A percentile compares a stretch with the other conserved stretches of the same genome.
Evolutionary conservation across 1,284 basidiomycete species (phyloP).

Genomic region (Rhodofomes roseus): DNA sequence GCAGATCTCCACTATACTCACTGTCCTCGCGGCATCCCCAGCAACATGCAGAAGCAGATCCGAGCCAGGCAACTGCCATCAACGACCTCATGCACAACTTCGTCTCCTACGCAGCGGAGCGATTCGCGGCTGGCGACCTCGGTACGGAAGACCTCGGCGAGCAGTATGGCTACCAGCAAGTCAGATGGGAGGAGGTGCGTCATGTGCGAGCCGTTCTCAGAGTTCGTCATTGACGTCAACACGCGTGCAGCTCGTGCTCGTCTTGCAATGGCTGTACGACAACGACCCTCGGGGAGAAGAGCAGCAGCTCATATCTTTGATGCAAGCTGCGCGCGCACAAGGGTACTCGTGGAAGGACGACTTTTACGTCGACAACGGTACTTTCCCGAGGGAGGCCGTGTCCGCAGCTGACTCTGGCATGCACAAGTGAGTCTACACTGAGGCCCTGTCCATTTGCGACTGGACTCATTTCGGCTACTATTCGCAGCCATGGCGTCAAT

Average conservation of each 20-base stretch:
- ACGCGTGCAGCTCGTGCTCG: neutral
- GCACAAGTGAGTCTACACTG: slow-evolving; percentile 1
- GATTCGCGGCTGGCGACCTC: slow-evolving; percentile 4
- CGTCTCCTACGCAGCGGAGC: slow-evolving; percentile 1
- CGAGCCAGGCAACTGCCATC: neutral
- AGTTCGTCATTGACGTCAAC: too few species aligned
- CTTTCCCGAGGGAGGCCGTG: slow-evolving; percentile 4
- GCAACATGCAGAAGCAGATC: slow-evolving; percentile 7
- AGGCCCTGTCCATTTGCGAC: neutral
- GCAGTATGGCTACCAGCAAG: slow-evolving; percentile 8
- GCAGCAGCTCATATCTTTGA: slow-evolving; percentile 1
- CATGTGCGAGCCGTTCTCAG: neutral
- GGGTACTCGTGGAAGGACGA: slow-evolving; percentile 8
- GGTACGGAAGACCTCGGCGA: neutral
- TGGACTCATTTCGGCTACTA: neutral
- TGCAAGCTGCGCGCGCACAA: slow-evolving; percentile 3
- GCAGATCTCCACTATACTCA: neutral
- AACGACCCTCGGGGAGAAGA: slow-evolving; percentile 5
- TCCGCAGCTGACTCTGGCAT: neutral
- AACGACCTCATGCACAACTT: slow-evolving; percentile 5
- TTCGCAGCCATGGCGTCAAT: slow-evolving; percentile 5
- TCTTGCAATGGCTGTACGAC: slow-evolving; percentile 6
- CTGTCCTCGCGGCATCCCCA: neutral
- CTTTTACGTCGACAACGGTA: slow-evolving; percentile 6
- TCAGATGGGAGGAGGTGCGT: slow-evolving; percentile 6